Conservation (phyloP, 78 protist genomes). For the Salpingoeca rosetta region DNA sequence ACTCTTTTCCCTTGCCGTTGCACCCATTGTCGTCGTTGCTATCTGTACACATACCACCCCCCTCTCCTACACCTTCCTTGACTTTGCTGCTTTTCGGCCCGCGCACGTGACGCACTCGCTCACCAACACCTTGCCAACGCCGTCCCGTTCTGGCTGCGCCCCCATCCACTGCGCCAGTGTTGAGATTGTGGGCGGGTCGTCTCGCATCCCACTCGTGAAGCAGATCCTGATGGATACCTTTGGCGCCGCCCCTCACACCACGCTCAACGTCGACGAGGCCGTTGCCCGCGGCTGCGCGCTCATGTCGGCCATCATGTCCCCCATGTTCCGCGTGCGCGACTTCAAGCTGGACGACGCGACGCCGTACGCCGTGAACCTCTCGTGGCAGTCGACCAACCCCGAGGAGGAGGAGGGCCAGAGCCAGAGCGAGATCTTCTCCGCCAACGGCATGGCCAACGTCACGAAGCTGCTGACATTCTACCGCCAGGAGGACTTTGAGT, state of each 20-base stretch:
- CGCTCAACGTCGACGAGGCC: constrained; percentile 82
- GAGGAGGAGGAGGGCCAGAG: constrained; percentile 20
- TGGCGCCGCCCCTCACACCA: constrained; percentile 29
- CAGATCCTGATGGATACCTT: constrained; percentile 17
- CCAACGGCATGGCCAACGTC: constrained; percentile 15
- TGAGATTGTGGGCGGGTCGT: constrained; percentile 27
- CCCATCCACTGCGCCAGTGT: too few relatives aligned
- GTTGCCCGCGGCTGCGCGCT: constrained; percentile 85
- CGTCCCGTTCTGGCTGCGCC: too few relatives aligned
- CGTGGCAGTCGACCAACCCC: constrained; percentile 33
- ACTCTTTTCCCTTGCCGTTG: neutral
- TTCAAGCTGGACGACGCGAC: constrained; percentile 54
- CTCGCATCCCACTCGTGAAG: constrained; percentile 23
- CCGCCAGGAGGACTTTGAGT: constrained; percentile 37
- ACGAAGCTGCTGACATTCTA: constrained; percentile 47
- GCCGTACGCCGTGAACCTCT: constrained; percentile 6
- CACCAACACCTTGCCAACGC: too few relatives aligned
- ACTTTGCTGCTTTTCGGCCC: too few relatives aligned
- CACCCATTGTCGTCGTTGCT: too few relatives aligned
- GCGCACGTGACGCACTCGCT: too few relatives aligned
- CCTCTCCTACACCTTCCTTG: constrained; percentile 20
- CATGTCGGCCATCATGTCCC: constrained; percentile 78
- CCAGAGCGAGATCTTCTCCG: constrained; percentile 27
- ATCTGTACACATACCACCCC: too few relatives aligned
- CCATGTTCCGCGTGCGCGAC: constrained; percentile 76